Percentiles rank a stretch among this genome's conserved stretches.
Conservation (phyloP, 257 asterid species). For the Capsicum baccatum region DNA sequence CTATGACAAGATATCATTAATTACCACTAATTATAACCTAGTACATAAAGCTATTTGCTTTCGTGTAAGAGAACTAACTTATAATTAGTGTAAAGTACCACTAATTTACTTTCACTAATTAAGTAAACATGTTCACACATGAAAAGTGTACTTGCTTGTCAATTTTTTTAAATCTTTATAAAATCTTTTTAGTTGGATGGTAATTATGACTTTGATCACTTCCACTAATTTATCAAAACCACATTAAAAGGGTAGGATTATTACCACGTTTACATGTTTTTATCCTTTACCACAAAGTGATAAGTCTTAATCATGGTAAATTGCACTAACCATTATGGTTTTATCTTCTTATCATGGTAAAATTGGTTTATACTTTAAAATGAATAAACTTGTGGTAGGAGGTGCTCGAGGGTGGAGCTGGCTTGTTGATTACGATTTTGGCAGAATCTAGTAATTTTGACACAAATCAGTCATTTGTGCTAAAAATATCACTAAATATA, state of each 20-base stretch:
- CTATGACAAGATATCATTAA: neutral
- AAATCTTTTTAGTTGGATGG: neutral
- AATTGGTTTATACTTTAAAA: neutral
- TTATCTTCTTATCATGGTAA: constrained; percentile 13
- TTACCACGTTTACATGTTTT: constrained; percentile 22
- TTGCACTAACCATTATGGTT: neutral
- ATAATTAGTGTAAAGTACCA: neutral
- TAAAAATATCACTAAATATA: neutral
- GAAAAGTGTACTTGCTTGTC: neutral
- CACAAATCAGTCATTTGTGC: neutral
- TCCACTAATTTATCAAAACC: constrained; percentile 24
- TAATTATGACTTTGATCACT: neutral
- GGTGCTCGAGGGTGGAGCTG: no score
- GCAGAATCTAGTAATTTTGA: fast-evolving
- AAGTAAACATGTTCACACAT: neutral
- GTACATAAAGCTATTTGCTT: neutral
- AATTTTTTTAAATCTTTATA: neutral
- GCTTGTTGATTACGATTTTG: neutral
- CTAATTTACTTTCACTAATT: neutral
- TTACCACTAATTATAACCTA: neutral
- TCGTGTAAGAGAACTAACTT: constrained; percentile 9
- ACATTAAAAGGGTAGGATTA: neutral
- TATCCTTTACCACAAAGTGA: neutral
- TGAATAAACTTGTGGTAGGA: neutral
- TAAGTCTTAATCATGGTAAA: constrained; percentile 17